Evolutionary conservation across 345 rosid species (phyloP).

Genomic region (Eucalyptus grandis): DNA sequence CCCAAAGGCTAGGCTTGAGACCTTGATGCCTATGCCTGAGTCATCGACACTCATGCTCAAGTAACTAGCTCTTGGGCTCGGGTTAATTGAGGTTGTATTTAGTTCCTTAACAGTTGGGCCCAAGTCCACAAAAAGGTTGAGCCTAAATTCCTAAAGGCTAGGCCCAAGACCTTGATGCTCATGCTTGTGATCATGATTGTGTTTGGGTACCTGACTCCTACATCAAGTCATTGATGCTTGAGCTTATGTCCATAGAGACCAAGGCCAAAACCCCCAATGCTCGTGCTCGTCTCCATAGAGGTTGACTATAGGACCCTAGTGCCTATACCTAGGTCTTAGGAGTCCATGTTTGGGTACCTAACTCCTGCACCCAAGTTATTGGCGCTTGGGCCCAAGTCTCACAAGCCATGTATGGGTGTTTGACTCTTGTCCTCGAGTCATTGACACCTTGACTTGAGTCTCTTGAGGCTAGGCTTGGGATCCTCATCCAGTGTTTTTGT

Average conservation of each 20-base stretch:
- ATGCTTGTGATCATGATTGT: accelerated
- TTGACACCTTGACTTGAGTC: accelerated
- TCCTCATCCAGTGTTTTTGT: accelerated
- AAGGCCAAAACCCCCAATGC: background rate
- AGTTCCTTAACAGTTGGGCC: background rate
- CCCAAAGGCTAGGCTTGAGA: background rate
- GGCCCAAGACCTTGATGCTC: accelerated
- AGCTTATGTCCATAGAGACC: background rate
- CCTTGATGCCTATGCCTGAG: accelerated
- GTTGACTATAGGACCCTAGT: accelerated
- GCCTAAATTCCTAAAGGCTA: background rate
- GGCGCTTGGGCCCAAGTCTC: background rate
- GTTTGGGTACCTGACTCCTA: background rate
- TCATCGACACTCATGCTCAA: accelerated
- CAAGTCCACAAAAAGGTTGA: background rate
- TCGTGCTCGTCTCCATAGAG: background rate
- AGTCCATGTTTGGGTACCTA: background rate
- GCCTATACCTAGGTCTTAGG: background rate
- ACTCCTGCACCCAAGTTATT: background rate
- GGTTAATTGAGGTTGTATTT: accelerated
- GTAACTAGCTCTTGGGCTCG: background rate
- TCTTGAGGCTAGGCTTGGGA: background rate
- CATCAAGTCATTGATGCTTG: accelerated
- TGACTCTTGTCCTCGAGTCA: background rate
- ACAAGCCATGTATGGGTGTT: background rate